Conservation (phyloP, 2,329 filamentous ascomycete species). For the Sporothrix pallida region DNA sequence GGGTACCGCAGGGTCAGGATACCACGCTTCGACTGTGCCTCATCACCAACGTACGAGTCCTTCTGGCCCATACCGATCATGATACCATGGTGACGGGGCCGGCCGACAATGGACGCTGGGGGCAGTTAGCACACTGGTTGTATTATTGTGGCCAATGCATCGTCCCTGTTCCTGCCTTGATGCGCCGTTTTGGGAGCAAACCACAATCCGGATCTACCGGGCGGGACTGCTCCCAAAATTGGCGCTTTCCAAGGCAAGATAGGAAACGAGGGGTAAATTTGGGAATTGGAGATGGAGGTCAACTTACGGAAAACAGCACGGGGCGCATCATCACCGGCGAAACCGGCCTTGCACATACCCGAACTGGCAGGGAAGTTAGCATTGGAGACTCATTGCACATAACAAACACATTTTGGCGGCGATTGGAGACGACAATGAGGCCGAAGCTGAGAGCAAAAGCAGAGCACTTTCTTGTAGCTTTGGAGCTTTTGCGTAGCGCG, state of each 20-base stretch:
- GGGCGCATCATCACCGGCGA: slow-evolving; percentile 99
- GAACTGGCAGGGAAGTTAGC: slow-evolving; percentile 71
- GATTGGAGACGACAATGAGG: neutral
- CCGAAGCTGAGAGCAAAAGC: slow-evolving; percentile 5
- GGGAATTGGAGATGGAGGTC: neutral
- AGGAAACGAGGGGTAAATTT: neutral
- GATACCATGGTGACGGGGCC: slow-evolving; percentile 99
- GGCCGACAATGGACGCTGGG: slow-evolving; percentile 96
- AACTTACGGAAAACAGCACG: slow-evolving; percentile 99
- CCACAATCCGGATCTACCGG: neutral
- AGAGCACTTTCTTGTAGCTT: neutral
- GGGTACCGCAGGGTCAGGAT: slow-evolving; percentile 99
- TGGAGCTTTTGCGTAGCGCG: neutral
- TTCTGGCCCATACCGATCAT: slow-evolving; percentile 99
- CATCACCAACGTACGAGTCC: slow-evolving; percentile 99
- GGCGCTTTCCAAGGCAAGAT: neutral
- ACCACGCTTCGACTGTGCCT: slow-evolving; percentile 99
- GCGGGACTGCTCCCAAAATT: neutral
- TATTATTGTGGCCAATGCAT: no score
- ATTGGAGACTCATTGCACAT: slow-evolving; percentile 2
- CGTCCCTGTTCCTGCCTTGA: neutral
- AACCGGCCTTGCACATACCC: slow-evolving; percentile 99
- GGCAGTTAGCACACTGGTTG: slow-evolving; percentile 1
- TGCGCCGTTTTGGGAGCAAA: neutral
- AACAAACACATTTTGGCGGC: neutral